Percentiles rank a stretch among this genome's conserved stretches.
These are phyloP conservation scores for Exophiala lecanii-corni DNA, from an alignment of 2,329 filamentous ascomycete genomes.

Conservation along the genomic window DNA sequence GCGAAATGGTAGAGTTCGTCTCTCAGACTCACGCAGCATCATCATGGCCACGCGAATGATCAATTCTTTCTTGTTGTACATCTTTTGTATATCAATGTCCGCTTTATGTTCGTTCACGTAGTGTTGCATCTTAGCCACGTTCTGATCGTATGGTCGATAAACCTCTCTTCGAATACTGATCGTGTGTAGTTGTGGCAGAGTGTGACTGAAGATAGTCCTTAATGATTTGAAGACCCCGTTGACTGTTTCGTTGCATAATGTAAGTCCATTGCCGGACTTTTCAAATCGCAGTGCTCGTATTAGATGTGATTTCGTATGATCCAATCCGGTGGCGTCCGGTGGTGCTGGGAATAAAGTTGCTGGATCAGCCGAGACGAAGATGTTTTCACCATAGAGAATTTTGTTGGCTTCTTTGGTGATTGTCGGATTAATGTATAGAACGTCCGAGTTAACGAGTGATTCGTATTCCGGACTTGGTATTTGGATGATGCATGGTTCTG, in stretches of 20 bases:
- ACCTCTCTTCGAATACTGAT: constrained; percentile 17
- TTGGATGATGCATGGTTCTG: background rate
- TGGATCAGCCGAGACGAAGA: constrained; percentile 12
- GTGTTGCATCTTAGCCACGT: constrained; percentile 4
- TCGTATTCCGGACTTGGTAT: background rate
- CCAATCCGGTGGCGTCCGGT: too few species aligned
- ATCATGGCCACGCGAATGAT: constrained; percentile 7
- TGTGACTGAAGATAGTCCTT: constrained; percentile 8
- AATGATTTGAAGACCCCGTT: too few species aligned
- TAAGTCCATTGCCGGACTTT: too few species aligned
- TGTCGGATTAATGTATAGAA: constrained; percentile 6
- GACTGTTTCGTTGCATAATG: too few species aligned
- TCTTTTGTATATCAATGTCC: background rate
- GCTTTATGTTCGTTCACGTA: background rate
- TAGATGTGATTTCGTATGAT: too few species aligned
- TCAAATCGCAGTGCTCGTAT: too few species aligned
- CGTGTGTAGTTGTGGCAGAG: constrained; percentile 7
- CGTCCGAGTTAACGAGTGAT: too few species aligned
- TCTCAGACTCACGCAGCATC: too few species aligned
- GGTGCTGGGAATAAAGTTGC: constrained; percentile 15
- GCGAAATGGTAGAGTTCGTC: too few species aligned
- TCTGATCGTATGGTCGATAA: constrained; percentile 4
- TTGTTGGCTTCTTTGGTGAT: constrained; percentile 14
- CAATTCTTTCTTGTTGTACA: constrained; percentile 13
- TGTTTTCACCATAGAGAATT: constrained; percentile 20